Evolutionary conservation across 768 basidiomycete species (phyloP).

Genomic region (Serendipita indica): DNA sequence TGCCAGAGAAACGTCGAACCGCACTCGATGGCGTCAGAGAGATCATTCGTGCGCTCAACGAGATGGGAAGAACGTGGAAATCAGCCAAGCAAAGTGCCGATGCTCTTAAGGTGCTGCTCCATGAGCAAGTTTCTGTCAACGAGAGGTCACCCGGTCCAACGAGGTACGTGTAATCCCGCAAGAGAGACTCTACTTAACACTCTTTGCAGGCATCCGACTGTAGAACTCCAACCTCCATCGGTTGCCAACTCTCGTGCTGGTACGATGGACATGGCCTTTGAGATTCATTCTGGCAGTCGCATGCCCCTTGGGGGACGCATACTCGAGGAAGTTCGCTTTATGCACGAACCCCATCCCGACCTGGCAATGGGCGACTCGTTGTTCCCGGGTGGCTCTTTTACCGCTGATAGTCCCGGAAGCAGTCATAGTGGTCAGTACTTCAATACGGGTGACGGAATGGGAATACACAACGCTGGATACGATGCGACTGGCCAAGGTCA

Average conservation of each 20-base stretch:
- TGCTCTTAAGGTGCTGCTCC: constrained; percentile 31
- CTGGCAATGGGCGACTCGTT: background rate
- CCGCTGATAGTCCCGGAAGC: constrained; percentile 4
- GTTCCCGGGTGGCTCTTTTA: background rate
- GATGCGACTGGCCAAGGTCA: background rate
- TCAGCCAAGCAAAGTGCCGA: constrained; percentile 36
- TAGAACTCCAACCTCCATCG: constrained; percentile 8
- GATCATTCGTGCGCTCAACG: constrained; percentile 36
- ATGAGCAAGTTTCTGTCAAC: constrained; percentile 22
- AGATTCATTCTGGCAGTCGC: background rate
- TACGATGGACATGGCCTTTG: constrained; percentile 6
- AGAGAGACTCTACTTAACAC: background rate
- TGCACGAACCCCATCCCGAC: background rate
- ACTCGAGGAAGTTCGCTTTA: background rate
- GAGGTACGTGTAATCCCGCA: background rate
- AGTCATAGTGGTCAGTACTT: constrained; percentile 7
- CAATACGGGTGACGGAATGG: background rate
- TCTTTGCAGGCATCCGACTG: background rate
- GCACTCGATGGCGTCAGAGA: constrained; percentile 31
- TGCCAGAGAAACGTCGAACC: constrained; percentile 31
- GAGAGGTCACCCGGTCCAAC: constrained; percentile 5
- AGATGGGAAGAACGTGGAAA: constrained; percentile 40
- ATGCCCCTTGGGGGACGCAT: background rate
- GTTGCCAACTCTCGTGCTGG: constrained; percentile 5
- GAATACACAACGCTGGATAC: background rate